phyloP scores from a whole-genome alignment of 345 rosid species.

The Barbarea vulgaris region DNA sequence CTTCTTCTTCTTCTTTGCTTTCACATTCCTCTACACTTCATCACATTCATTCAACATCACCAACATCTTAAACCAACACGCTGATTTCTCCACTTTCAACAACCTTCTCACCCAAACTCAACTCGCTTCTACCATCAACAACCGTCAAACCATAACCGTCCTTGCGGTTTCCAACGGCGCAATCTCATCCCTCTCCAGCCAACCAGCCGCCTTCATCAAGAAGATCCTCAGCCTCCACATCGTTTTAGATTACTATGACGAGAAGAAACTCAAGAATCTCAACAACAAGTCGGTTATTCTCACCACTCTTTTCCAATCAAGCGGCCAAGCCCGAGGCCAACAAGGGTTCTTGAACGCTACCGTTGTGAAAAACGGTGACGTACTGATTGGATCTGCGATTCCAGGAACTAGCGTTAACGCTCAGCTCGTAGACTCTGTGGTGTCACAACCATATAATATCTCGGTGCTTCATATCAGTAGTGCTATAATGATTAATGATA shows the following conservation, averaged over 20 bases:
- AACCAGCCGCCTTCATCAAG: constrained; percentile 59
- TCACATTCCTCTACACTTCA: constrained; percentile 31
- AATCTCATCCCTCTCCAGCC: constrained; percentile 53
- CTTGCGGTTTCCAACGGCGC: constrained; percentile 68
- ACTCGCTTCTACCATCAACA: constrained; percentile 79
- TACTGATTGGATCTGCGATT: constrained; percentile 70
- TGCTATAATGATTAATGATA: constrained; percentile 48
- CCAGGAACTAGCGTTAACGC: constrained; percentile 67
- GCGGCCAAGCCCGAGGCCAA: constrained; percentile 75
- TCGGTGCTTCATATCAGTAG: constrained; percentile 65
- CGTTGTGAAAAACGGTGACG: constrained; percentile 63
- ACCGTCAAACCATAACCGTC: constrained; percentile 69
- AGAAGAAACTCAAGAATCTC: constrained; percentile 68
- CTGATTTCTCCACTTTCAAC: constrained; percentile 68
- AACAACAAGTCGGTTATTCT: constrained; percentile 57
- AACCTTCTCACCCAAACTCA: constrained; percentile 62
- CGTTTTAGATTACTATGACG: constrained; percentile 72
- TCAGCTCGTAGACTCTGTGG: constrained; percentile 56
- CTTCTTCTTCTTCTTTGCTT: constrained; percentile 35
- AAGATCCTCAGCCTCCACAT: constrained; percentile 66
- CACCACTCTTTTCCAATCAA: constrained; percentile 86
- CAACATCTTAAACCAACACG: constrained; percentile 55
- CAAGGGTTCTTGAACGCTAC: constrained; percentile 82
- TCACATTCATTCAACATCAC: constrained; percentile 66
- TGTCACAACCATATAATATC: constrained; percentile 64